These are phyloP conservation scores for Vanrija pseudolonga DNA, from an alignment of 1,284 basidiomycete species.

Conservation along the genomic window DNA sequence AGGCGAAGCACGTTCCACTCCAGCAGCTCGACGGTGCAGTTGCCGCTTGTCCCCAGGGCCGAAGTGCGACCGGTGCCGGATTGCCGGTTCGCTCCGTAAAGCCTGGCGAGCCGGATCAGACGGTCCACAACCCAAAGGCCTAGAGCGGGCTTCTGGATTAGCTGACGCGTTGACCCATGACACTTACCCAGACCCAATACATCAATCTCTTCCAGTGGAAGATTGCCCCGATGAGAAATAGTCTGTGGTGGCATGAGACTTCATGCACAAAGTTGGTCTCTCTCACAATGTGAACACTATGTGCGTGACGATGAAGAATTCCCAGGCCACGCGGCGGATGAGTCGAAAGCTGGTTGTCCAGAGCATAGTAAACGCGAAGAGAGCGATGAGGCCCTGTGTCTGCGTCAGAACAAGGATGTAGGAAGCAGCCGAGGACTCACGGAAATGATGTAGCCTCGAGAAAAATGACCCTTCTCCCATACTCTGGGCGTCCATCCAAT, in stretches of 20 bases:
- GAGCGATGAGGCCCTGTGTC: slow-evolving; percentile 26
- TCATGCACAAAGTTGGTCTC: neutral
- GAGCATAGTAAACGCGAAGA: slow-evolving; percentile 50
- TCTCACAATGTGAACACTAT: slow-evolving; percentile 50
- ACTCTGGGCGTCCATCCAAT: slow-evolving; percentile 28
- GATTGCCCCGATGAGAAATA: slow-evolving; percentile 38
- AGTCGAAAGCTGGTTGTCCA: slow-evolving; percentile 51
- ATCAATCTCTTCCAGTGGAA: slow-evolving; percentile 36
- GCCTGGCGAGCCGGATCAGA: slow-evolving; percentile 54
- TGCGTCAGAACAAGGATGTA: neutral
- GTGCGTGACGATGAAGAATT: slow-evolving; percentile 56
- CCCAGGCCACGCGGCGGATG: slow-evolving; percentile 51
- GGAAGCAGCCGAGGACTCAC: slow-evolving; percentile 9
- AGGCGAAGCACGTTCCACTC: slow-evolving; percentile 57
- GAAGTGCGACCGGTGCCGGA: neutral
- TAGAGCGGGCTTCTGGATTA: slow-evolving; percentile 27
- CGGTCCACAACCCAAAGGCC: slow-evolving; percentile 57
- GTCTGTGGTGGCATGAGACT: slow-evolving; percentile 5
- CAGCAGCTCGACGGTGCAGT: slow-evolving; percentile 44
- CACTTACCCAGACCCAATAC: slow-evolving; percentile 38
- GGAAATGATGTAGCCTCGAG: slow-evolving; percentile 22
- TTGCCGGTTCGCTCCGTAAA: slow-evolving; percentile 36
- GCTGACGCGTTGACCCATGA: neutral
- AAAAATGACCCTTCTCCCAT: slow-evolving; percentile 13
- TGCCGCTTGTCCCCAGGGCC: neutral